Conservation (phyloP, 1,284 basidiomycete genomes). For the Laetiporus sulphureus region DNA sequence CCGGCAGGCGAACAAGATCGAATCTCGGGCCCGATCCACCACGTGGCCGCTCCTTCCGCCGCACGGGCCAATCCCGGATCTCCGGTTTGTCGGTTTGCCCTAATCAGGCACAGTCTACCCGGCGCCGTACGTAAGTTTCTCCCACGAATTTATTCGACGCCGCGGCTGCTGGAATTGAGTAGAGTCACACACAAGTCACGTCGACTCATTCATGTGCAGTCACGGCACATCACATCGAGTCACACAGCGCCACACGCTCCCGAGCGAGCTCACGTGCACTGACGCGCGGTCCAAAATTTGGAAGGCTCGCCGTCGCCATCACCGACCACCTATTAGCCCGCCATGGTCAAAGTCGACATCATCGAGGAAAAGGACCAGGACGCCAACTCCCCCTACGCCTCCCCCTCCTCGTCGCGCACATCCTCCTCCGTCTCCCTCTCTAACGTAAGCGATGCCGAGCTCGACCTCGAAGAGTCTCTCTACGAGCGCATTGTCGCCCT, state of each 20-base stretch:
- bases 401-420: slow-evolving; percentile 57
- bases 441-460: slow-evolving; percentile 66
- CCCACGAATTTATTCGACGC: neutral
- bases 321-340: slow-evolving; percentile 15
- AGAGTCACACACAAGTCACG: neutral
- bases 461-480: slow-evolving; percentile 73
- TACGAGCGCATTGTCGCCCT: slow-evolving; percentile 87
- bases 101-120: no score
- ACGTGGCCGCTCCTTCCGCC: neutral
- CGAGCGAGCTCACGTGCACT: neutral
- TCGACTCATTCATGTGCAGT: neutral
- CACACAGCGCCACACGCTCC: neutral
- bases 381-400: slow-evolving; percentile 59
- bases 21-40: slow-evolving; percentile 8
- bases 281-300: slow-evolving; percentile 1
- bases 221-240: no score
- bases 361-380: slow-evolving; percentile 66
- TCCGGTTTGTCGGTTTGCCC: slow-evolving; percentile 3
- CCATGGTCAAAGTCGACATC: slow-evolving; percentile 83
- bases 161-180: no score
- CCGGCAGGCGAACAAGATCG: slow-evolving; percentile 4
- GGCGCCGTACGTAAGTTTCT: neutral
- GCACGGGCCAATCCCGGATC: neutral
- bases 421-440: slow-evolving; percentile 66
- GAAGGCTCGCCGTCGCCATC: slow-evolving; percentile 5